Evolutionary conservation across 1,284 basidiomycete genomes (phyloP).

Genomic region (Cystobasidium sp.): DNA sequence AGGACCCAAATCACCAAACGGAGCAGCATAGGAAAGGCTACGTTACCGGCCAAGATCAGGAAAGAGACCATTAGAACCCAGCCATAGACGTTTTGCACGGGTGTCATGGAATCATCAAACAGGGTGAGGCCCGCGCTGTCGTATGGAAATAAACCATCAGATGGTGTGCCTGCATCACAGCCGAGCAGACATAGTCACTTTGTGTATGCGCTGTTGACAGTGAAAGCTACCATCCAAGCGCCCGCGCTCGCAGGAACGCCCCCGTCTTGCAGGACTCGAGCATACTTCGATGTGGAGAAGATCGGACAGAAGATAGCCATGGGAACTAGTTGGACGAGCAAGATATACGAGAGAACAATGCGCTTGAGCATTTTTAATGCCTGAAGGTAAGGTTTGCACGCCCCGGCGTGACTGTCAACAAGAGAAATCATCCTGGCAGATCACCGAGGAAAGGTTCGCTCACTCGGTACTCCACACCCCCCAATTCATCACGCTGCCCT

Average conservation of each 20-base stretch:
- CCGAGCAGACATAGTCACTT: not conserved
- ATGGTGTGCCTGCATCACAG: too few relatives aligned
- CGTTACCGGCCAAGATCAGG: constrained; percentile 87
- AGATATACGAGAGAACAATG: constrained; percentile 63
- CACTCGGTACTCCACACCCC: constrained; percentile 88
- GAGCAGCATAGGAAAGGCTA: constrained; percentile 55
- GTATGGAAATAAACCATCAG: not conserved
- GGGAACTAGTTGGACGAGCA: constrained; percentile 68
- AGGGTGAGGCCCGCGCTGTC: constrained; percentile 77
- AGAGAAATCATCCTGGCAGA: too few relatives aligned
- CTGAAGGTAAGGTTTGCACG: constrained; percentile 42
- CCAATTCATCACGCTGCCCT: constrained; percentile 86
- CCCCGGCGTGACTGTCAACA: too few relatives aligned
- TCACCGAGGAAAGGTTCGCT: constrained; percentile 56
- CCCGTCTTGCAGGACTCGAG: not conserved
- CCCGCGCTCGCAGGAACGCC: not conserved
- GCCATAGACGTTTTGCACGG: constrained; percentile 1
- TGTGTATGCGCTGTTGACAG: constrained; percentile 71
- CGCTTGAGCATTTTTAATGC: constrained; percentile 50
- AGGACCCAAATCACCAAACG: constrained; percentile 65
- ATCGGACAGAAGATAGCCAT: constrained; percentile 74
- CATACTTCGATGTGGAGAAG: constrained; percentile 58
- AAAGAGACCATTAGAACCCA: constrained; percentile 68
- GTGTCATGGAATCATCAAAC: constrained; percentile 25
- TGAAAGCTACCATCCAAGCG: constrained; percentile 80